Evolutionary conservation across 2,329 filamentous ascomycete species (phyloP), one percentile per base, ranked within the genome.

Genomic region (Lasiodiplodia sp.): DNA sequence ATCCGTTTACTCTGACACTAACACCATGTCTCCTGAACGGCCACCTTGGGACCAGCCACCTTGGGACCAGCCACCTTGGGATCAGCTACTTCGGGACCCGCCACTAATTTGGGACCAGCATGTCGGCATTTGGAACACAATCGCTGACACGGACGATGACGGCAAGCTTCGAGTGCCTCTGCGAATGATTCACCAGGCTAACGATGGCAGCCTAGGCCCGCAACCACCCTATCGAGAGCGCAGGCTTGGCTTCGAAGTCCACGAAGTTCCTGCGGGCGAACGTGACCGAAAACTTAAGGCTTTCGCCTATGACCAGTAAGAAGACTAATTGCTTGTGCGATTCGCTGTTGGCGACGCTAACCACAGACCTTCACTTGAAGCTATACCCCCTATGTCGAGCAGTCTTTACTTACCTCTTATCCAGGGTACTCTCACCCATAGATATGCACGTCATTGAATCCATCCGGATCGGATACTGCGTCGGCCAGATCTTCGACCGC

Each of bases 401-500:
- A 25, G 23, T n/a, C 21, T 12, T 6, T 34, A n/a, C 60, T 64
- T 31, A 64, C 47, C 31, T 34, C 18, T 25, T 28, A n/a, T 11
- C 10, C 31, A 64, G 60, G 60, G 11, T n/a, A 31, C 25, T 37
- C 16, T 52, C 60, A 31, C 37, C 18, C 25, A 25, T 4, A 28
- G 16, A 18, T 25, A 34, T 28, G n/a, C 16, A 38, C 1, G 4
- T 64, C 47, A 25, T 64, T 12, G 16, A 38, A 7, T 64, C 60
- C 18, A 53, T 16, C 3, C n/a, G 53, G 11, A 64, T 64, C 25
- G 60, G 60, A 11, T 38, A 31, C 31, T 64, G 60, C 31, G 28
- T 14, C 31, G 60, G 44, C 47, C 47, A 51, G 11, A 38, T 64
- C 44, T 64, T 64, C 60, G 21, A 64, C 47, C 60, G 60, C n/a